Evolutionary conservation across 2,329 filamentous ascomycete species (phyloP), one percentile per base, ranked within the genome.

Genomic region (Monosporascus sp.): DNA sequence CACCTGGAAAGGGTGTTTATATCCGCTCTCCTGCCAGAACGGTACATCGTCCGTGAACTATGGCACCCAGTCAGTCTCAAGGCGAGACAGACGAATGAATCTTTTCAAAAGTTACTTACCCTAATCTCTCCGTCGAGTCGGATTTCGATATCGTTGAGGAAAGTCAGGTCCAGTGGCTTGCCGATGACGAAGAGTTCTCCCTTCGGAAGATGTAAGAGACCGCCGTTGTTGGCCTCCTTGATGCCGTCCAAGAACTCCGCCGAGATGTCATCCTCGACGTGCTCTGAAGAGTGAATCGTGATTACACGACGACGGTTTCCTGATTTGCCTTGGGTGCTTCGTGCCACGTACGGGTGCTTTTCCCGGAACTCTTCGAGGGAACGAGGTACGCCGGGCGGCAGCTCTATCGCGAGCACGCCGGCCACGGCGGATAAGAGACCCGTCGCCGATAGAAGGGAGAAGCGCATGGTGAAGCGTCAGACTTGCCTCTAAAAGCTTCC

Each of bases 131-230:
- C 82, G 52, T 84, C 80, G 37, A 84, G 71, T 50, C 76, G 77
- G 25, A 85, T 70, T 20, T 84, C 78, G 1, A 85, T 70, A 50
- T 84, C 72, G 49, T 83, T 69, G 51, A 84, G 66, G 55, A 82
- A 83, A 8, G 75, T 83, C 54, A 84, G 64, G 56, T 84, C 80
- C 14, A 84, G 68, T 52, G 78, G 81, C 66, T 78, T 81, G 52
- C 80, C 81, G 57, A 84, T 82, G 22, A 84, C 67, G 60, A 78
- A 84, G 1, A 72, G 80, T 62, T 80, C 68, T 3, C 74, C 75
- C 59, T 77, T 76, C 31, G 80, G 70, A 1, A 84, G 65, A 39
- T 80, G 71, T 3, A 85, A 67, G 3, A 80, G 76, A 15, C 82
- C 82, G 47, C 82, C 82, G 37, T 81, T 69, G 60, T 85, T 84